A percentile compares a stretch with the other conserved stretches of the same genome.
Conservation (phyloP, 768 basidiomycete species). For the Suillus bovinus region DNA sequence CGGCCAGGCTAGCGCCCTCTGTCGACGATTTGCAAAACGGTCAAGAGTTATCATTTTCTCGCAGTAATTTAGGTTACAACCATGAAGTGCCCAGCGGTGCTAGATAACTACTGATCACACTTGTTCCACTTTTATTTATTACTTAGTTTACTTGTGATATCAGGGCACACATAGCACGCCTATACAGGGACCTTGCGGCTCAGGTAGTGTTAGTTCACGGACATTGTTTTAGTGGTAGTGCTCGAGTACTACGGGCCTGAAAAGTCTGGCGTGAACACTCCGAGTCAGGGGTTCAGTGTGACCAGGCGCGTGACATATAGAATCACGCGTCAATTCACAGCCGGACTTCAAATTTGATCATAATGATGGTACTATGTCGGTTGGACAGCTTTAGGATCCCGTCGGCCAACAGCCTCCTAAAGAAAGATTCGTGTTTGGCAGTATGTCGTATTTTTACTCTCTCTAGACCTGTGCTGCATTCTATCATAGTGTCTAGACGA, state of each 20-base stretch:
- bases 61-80: too few relatives aligned
- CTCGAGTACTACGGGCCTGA: neutral
- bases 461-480: neutral
- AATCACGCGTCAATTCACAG: too few relatives aligned
- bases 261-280: too few relatives aligned
- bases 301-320: neutral
- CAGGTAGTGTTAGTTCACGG: neutral
- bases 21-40: neutral
- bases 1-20: neutral
- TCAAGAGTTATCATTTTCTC: neutral
- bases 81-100: neutral
- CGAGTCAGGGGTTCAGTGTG: too few relatives aligned
- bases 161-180: neutral
- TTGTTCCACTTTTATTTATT: neutral
- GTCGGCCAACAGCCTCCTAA: neutral
- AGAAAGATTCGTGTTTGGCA: too few relatives aligned
- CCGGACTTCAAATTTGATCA: too few relatives aligned
- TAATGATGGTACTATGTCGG: too few relatives aligned
- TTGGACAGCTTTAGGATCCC: neutral
- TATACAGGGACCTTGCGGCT: neutral
- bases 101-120: neutral
- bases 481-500: constrained; percentile 8
- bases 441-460: neutral
- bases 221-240: neutral
- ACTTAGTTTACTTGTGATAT: neutral